These are phyloP conservation scores for Ballota nigra DNA, from an alignment of 257 asterid genomes.

Conservation along the genomic window DNA sequence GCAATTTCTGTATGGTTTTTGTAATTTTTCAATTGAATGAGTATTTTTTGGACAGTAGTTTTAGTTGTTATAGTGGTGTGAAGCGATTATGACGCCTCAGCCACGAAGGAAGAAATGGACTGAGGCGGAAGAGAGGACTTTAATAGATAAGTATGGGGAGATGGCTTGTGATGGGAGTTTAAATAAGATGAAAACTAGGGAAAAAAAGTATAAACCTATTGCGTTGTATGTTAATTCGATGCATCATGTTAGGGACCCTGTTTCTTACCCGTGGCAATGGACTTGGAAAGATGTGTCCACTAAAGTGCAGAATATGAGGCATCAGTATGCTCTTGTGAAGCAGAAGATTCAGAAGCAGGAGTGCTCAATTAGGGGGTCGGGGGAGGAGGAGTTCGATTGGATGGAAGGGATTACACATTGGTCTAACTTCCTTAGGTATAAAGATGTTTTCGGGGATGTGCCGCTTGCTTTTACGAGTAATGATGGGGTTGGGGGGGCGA, in stretches of 20 bases:
- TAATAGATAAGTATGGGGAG: slow-evolving; percentile 83
- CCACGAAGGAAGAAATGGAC: slow-evolving; percentile 98
- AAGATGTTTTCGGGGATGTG: slow-evolving; percentile 89
- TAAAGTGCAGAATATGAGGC: slow-evolving; percentile 98
- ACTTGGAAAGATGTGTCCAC: slow-evolving; percentile 96
- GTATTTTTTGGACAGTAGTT: slow-evolving; percentile 20
- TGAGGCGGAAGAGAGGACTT: slow-evolving; percentile 94
- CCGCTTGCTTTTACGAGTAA: slow-evolving; percentile 41
- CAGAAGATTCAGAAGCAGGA: slow-evolving; percentile 86
- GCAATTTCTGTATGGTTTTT: neutral
- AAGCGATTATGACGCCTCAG: slow-evolving; percentile 77
- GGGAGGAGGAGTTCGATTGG: slow-evolving; percentile 92
- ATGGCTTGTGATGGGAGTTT: slow-evolving; percentile 75
- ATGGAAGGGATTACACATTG: slow-evolving; percentile 82
- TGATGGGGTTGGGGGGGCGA: slow-evolving; percentile 58
- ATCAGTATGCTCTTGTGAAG: slow-evolving; percentile 92
- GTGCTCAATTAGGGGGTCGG: slow-evolving; percentile 45
- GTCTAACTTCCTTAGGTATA: slow-evolving; percentile 88
- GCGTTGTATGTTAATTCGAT: slow-evolving; percentile 74
- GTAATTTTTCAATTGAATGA: slow-evolving; percentile 19
- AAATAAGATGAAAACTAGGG: slow-evolving; percentile 89
- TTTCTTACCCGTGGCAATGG: slow-evolving; percentile 90
- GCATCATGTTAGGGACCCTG: slow-evolving; percentile 69
- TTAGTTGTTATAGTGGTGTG: slow-evolving; percentile 18
- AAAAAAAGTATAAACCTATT: slow-evolving; percentile 83